Conservation (phyloP, 2,329 filamentous ascomycete genomes). For the Ceratocystis alfenasii region DNA sequence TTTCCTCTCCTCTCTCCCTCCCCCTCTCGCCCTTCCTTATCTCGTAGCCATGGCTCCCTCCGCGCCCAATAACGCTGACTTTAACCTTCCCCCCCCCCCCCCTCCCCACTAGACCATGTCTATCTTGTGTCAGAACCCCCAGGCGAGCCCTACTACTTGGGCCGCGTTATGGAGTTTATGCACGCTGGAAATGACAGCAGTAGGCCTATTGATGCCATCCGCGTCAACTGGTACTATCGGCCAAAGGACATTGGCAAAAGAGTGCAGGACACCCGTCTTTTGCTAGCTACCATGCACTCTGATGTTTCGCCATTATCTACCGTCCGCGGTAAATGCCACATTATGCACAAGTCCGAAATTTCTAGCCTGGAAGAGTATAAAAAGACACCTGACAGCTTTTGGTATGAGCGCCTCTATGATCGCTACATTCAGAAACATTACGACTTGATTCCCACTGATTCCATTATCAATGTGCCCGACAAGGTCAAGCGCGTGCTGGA, state of each 20-base stretch:
- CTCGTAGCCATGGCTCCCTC: too few relatives aligned
- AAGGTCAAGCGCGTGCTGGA: constrained; percentile 93
- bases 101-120: constrained; percentile 49
- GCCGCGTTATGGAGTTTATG: constrained; percentile 96
- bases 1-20: neutral
- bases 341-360: constrained; percentile 80
- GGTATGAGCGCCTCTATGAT: constrained; percentile 96
- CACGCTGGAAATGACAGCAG: constrained; percentile 63
- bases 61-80: neutral
- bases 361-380: constrained; percentile 70
- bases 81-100: neutral
- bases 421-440: constrained; percentile 97
- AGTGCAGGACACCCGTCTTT: constrained; percentile 75
- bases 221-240: constrained; percentile 97
- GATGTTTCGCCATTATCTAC: constrained; percentile 88
- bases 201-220: constrained; percentile 69
- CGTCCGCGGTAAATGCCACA: constrained; percentile 83
- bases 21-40: neutral
- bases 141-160: constrained; percentile 94
- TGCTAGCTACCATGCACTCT: constrained; percentile 97
- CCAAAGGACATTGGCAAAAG: constrained; percentile 92
- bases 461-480: constrained; percentile 91
- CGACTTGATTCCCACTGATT: constrained; percentile 82
- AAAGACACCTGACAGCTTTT: constrained; percentile 77
- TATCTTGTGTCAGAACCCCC: constrained; percentile 96